Evolutionary conservation across 2,329 filamentous ascomycete genomes (phyloP).

Genomic region (Aspergillus novoparasiticus): DNA sequence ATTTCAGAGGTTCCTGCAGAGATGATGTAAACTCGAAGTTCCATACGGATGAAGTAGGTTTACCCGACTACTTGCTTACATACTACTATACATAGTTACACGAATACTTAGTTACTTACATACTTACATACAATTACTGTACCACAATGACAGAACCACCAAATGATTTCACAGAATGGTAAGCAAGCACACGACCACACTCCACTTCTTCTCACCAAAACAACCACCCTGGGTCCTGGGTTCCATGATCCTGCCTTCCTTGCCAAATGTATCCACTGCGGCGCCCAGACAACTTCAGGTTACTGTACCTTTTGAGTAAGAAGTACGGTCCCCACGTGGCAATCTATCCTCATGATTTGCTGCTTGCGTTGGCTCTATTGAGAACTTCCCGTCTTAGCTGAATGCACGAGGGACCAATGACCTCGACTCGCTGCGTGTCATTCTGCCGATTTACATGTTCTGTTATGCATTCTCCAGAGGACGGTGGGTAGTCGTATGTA

Average conservation of each 20-base stretch:
- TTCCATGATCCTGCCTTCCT: neutral
- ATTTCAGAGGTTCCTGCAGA: neutral
- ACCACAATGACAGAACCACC: neutral
- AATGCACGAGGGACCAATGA: neutral
- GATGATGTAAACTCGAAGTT: neutral
- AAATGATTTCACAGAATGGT: neutral
- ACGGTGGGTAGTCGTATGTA: neutral
- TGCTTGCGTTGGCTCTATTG: neutral
- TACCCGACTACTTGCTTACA: neutral
- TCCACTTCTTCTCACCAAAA: neutral
- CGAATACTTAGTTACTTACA: neutral
- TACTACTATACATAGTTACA: no score
- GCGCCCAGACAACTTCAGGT: neutral
- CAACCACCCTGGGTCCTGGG: neutral
- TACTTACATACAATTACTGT: neutral
- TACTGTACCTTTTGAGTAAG: neutral
- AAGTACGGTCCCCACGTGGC: slow-evolving; percentile 6
- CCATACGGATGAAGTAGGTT: neutral
- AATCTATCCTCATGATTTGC: slow-evolving; percentile 4
- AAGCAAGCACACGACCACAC: slow-evolving; percentile 1
- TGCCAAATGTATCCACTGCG: neutral
- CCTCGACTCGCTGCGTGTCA: neutral
- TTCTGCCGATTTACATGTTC: neutral
- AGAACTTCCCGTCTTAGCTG: neutral
- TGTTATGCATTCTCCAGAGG: neutral